A percentile compares a stretch with the other conserved stretches of the same genome.
Evolutionary conservation across 2,329 filamentous ascomycete species (phyloP).

Genomic region (Talaromyces amestolkiae): DNA sequence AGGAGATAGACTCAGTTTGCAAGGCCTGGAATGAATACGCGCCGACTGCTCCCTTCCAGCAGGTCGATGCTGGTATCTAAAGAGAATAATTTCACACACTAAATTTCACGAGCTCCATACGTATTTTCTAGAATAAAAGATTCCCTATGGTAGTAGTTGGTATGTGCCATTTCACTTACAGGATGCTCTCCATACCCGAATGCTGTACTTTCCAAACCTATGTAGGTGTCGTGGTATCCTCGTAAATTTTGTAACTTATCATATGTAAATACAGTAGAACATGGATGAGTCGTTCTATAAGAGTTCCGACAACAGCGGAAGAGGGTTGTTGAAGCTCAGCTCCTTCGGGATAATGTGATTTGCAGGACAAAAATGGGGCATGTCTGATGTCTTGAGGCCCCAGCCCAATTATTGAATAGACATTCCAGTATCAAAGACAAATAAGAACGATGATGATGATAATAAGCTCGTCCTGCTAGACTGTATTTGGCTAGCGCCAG

Average conservation of each 20-base stretch:
- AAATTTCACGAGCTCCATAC: too few relatives aligned
- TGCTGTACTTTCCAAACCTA: too few relatives aligned
- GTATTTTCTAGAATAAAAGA: too few relatives aligned
- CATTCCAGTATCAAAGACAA: neutral
- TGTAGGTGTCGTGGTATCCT: too few relatives aligned
- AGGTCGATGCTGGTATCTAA: neutral
- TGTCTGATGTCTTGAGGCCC: neutral
- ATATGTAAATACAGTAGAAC: too few relatives aligned
- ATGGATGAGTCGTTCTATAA: too few relatives aligned
- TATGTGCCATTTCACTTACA: too few relatives aligned
- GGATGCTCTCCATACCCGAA: too few relatives aligned
- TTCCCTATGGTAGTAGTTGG: too few relatives aligned
- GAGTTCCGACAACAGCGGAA: neutral
- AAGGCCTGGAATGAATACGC: neutral
- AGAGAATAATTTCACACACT: neutral
- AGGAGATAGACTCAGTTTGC: neutral
- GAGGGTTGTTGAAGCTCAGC: neutral
- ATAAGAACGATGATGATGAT: neutral
- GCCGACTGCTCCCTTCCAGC: neutral
- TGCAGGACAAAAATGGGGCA: neutral
- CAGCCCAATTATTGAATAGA: neutral
- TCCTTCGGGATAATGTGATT: neutral
- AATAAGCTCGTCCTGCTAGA: constrained; percentile 7
- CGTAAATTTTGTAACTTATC: too few relatives aligned
- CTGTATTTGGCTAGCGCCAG: neutral